Base-by-base conservation (phyloP, 2,329 filamentous ascomycete species). In the Arthrobotrys iridis region DNA sequence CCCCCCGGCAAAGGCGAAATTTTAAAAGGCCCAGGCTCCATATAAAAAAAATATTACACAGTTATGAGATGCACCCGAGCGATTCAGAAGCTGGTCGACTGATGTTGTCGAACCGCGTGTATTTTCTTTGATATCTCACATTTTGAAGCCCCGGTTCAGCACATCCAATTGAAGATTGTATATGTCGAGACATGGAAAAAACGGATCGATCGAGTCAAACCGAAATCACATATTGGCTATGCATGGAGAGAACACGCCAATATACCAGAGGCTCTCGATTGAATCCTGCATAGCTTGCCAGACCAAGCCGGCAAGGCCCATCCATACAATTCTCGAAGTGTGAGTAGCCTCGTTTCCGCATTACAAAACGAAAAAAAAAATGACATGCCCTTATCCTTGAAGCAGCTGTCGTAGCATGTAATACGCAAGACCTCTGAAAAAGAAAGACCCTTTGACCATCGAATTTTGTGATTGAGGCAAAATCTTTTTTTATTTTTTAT, bases 401-500 rank as follows among this genome's bases (percentile, higher is more conserved):
- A 52, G 50, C 20, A 52, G 41, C 48, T 24, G 52, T 55, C 50
- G 50, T 55, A 55, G 37, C 30, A 55, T 37, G 50, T 55, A 55
- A 55, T 55, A 55, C 50, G 2, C n/a, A n/a, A n/a, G n/a, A n/a
- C n/a, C n/a, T n/a, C n/a, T n/a, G n/a, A n/a, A n/a, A n/a, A n/a
- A n/a, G n/a, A n/a, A n/a, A 13, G 10, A 22, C 37, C 37, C 13
- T 40, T 40, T 40, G 24, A 52, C 48, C 35, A 33, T 60, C 41
- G 18, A 60, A 52, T 11, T 73, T 60, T 73, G 43, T 66, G 62
- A 74, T 67, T 74, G 70, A 74, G 70, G 70, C 70, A 74, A 74
- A 74, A 37, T 52, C 11, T n/a, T n/a, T n/a, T n/a, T n/a, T n/a
- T n/a, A n/a, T n/a, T n/a, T n/a, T n/a, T n/a, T n/a, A n/a, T n/a